These are phyloP conservation scores for Cyanidiococcus yangmingshanensis DNA, from an alignment of 23 red algal species.

Conservation along the genomic window DNA sequence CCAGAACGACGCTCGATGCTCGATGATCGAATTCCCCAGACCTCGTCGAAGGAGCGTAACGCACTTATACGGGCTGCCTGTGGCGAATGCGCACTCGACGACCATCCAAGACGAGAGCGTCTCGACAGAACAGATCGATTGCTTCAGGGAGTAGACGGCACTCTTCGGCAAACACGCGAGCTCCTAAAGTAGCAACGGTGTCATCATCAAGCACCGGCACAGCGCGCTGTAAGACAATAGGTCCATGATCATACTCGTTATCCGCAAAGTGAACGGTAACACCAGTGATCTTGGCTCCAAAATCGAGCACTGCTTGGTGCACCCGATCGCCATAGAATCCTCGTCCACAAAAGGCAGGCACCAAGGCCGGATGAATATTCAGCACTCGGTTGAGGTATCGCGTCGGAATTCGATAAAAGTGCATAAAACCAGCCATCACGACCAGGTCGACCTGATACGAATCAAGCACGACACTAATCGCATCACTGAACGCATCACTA, in stretches of 20 bases:
- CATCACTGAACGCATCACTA: slow-evolving; percentile 26
- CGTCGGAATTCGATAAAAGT: slow-evolving; percentile 80
- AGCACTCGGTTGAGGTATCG: slow-evolving; percentile 63
- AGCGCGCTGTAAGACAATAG: slow-evolving; percentile 79
- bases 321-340: slow-evolving; percentile 81
- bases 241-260: slow-evolving; percentile 96
- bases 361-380: slow-evolving; percentile 92
- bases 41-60: too few relatives aligned
- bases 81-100: slow-evolving; percentile 1
- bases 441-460: slow-evolving; percentile 54
- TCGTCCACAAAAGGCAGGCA: slow-evolving; percentile 96
- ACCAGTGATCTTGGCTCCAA: slow-evolving; percentile 86
- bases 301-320: slow-evolving; percentile 83
- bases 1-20: too few relatives aligned
- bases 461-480: slow-evolving; percentile 1
- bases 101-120: slow-evolving; percentile 36
- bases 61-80: not conserved
- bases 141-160: slow-evolving; percentile 71
- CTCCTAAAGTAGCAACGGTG: slow-evolving; percentile 43
- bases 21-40: too few relatives aligned
- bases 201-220: slow-evolving; percentile 69
- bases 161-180: slow-evolving; percentile 82
- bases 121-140: slow-evolving; percentile 50
- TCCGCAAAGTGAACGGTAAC: slow-evolving; percentile 94
- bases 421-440: slow-evolving; percentile 91